Evolutionary conservation across 495 filamentous ascomycete species (phyloP), one percentile per base, ranked within the genome.

Genomic region (Xylaria scruposa): DNA sequence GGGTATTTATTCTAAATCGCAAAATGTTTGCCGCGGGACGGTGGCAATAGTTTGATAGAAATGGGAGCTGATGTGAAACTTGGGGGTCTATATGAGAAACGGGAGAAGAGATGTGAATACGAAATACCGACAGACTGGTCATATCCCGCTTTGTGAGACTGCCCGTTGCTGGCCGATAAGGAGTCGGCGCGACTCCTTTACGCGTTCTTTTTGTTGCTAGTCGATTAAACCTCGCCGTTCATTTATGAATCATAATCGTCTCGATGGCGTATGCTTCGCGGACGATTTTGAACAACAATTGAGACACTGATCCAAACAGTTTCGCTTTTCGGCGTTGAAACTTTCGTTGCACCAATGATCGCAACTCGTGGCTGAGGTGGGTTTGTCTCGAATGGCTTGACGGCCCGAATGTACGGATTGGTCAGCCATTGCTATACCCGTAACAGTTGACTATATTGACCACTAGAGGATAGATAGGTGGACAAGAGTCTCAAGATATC

Each of bases 341-440:
- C 21, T 21, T 56, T 59, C 15, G 40, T 46, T 58, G 21, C 66
- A 9, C 66, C 66, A 68, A 68, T 68, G 3, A 46, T 21, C 5
- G 13, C 13, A 24, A 15, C 38, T 12, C 17, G 53, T 31, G 66
- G 53, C 51, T 68, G 66, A 59, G 31, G 24, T 21, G 3, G 66
- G 13, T 68, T n/a, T 58, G 26, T 40, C 53, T 38, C 62, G n/a
- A 42, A 17, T n/a, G 36, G 31, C 58, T 13, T 13, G 47, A 70
- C 68, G 68, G 68, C 47, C 68, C 68, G 68, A 70, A 38, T 70
- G 15, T 42, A 13, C 33, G 56, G 68, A 31, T 24, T 26, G 47
- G 36, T 64, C 24, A 54, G 59, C 59, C 60, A 70, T 49, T 33
- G 36, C 9, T 31, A 33, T 33, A 63, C 19, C 44, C 7, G 21